Base-by-base conservation (phyloP, 2,329 filamentous ascomycete genomes). In the Ophiocordyceps sinensis region DNA sequence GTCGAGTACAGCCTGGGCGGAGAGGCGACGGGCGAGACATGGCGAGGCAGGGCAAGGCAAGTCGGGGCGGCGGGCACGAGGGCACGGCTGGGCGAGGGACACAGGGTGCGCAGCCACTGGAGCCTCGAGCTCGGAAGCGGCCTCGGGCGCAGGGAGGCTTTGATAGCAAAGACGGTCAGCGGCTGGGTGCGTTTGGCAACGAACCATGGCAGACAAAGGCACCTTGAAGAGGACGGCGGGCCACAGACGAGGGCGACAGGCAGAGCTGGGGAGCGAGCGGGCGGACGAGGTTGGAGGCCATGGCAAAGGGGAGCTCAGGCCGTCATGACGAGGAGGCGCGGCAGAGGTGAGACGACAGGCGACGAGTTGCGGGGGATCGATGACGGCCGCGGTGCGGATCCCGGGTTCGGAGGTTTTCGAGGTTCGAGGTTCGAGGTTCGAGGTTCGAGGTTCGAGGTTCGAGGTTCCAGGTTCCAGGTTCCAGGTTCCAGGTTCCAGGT, bases 1-100 rank as follows among this genome's bases (percentile, higher is more conserved):
- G 67, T 65, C 15, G 66, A 67, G 49, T 65, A 67, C 11, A 54
- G 45, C 17, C 55, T 52, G n/a, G 32, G 47, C 44, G n/a, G 53
- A 52, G 37, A 58, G 41, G 38, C 40, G 14, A 45, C 42, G 10
- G 60, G 56, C 11, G 64, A 63, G 12, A 59, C 58, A 58, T 62
- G 57, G 26, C 62, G 64, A 41, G 64, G 56, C 30, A 64, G 52
- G 38, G 63, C 57, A 14, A 66, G 14, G 19, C 14, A 17, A 42
- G 53, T 60, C 14, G 50, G 43, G 28, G 52, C 42, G 31, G 51
- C 53, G 15, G 53, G 47, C 14, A 56, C 52, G 17, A 53, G 45
- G 43, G 53, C 52, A 34, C 47, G 23, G 51, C 41, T 53, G 53
- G 39, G 53, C 45, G 28, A 53, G 47, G 23, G 50, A 19, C 19